Evolutionary conservation across 306 rosid genomes (phyloP), one percentile per base, ranked within the genome.

Genomic region (Boehmeria nivea): DNA sequence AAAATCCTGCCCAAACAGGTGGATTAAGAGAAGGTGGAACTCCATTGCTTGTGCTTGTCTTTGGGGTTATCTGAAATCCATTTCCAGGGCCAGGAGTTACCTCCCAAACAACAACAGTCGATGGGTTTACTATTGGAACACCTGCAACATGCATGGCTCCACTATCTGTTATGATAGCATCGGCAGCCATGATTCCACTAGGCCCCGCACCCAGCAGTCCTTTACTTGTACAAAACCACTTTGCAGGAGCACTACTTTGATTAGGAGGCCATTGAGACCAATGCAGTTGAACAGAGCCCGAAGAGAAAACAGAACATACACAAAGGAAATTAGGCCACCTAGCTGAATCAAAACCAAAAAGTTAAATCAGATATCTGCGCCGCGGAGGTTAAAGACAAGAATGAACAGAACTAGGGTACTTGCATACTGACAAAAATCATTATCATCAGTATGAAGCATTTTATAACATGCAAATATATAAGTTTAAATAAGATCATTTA

Each of bases 111-210:
- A 91, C 99, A 23, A 91, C 94, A 48, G 99, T 91, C 50, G 99
- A 91, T 51, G 99, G 99, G 56, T 91, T 91, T 67, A 91, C 95
- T 39, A 85, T 91, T 54, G 99, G 99, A 67, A 91, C 96, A 44
- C 99, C 99, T 45, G 99, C 99, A 24, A 91, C 96, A 45, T 91
- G 99, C 99, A 91, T 82, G 63, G 99, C 93, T 51, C 96, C 99
- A 65, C 84, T 81, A 56, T 87, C 99, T 47, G 99, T 87, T 64
- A 91, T 83, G 69, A 91, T 91, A 51, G 94, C 99, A 76, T 91
- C 99, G 67, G 96, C 99, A 44, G 94, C 96, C 96, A 91, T 87
- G 57, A 91, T 91, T 57, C 99, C 99, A 73, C 99, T 91, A 43
- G 99, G 99, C 68, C 96, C 99, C 58, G 95, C 94, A 51, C 99